A percentile compares a stretch with the other conserved stretches of the same genome.
Evolutionary conservation across 2,329 filamentous ascomycete genomes (phyloP).

Genomic region (Amylocarpus encephaloides): DNA sequence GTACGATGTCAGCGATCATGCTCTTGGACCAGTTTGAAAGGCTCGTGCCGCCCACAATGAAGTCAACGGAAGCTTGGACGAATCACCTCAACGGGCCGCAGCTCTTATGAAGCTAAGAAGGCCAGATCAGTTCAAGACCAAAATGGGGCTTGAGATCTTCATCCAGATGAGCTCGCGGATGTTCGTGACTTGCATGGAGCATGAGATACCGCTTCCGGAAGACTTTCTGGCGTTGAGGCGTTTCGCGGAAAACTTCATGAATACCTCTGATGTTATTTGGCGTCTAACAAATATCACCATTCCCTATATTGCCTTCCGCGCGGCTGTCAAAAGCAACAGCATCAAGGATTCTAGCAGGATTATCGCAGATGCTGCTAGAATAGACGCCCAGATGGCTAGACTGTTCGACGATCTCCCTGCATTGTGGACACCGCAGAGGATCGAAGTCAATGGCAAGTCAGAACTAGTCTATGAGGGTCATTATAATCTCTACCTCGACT

Average conservation of each 20-base stretch:
- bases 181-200: slow-evolving; percentile 45
- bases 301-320: slow-evolving; percentile 9
- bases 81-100: slow-evolving; percentile 46
- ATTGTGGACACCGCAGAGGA: not conserved
- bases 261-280: slow-evolving; percentile 4
- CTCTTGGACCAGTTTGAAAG: slow-evolving; percentile 48
- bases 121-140: slow-evolving; percentile 39
- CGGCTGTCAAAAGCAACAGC: not conserved
- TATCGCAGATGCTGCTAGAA: not conserved
- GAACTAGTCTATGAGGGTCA: slow-evolving; percentile 9
- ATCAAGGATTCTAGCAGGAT: slow-evolving; percentile 1
- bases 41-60: slow-evolving; percentile 34
- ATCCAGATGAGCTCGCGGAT: slow-evolving; percentile 45
- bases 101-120: slow-evolving; percentile 43
- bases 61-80: slow-evolving; percentile 38
- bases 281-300: not conserved
- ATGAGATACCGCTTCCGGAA: slow-evolving; percentile 42
- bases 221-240: slow-evolving; percentile 37
- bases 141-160: slow-evolving; percentile 45
- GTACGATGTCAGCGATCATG: slow-evolving; percentile 46
- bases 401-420: not conserved
- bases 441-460: not conserved
- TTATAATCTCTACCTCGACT: slow-evolving; percentile 15
- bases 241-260: slow-evolving; percentile 34
- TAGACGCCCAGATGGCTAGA: not conserved